These are phyloP conservation scores for Striga asiatica DNA, from an alignment of 257 asterid species.

Conservation along the genomic window DNA sequence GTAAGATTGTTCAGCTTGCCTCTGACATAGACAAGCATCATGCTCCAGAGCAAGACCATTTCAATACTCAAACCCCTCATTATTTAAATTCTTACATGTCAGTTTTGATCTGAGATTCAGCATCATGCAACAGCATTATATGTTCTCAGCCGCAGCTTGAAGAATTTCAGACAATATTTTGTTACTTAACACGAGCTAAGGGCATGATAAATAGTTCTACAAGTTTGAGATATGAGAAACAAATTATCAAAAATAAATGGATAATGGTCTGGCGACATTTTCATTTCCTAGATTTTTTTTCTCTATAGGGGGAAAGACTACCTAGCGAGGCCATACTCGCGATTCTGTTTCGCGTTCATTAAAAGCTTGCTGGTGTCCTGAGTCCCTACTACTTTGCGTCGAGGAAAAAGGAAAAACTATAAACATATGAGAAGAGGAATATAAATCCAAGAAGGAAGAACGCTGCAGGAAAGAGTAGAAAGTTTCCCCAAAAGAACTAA, in stretches of 20 bases:
- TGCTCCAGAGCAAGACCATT: slow-evolving; percentile 17
- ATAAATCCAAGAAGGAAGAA: slow-evolving; percentile 14
- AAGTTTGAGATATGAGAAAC: no score
- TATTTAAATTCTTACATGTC: slow-evolving; percentile 45
- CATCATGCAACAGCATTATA: no score
- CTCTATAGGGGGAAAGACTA: slow-evolving; percentile 25
- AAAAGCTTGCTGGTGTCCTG: slow-evolving; percentile 30
- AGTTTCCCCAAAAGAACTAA: slow-evolving; percentile 10
- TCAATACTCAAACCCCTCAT: slow-evolving; percentile 10
- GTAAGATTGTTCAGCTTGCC: slow-evolving; percentile 44
- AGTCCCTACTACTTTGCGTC: slow-evolving; percentile 29
- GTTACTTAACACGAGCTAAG: no score
- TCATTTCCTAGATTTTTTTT: slow-evolving; percentile 11
- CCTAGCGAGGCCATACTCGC: slow-evolving; percentile 59
- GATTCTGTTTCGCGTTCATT: slow-evolving; percentile 36
- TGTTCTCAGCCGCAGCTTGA: no score
- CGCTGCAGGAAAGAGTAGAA: slow-evolving; percentile 8
- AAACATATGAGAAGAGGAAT: slow-evolving; percentile 4
- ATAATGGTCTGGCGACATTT: slow-evolving; percentile 7
- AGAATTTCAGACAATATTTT: no score
- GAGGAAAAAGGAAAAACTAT: slow-evolving; percentile 15
- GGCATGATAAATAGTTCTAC: no score
- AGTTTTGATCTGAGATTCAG: slow-evolving; percentile 64
- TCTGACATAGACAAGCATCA: slow-evolving; percentile 40
- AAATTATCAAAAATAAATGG: background rate